Percentiles rank a stretch among this genome's conserved stretches.
Evolutionary conservation across 192 early-diverging fungal genomes (phyloP).

Genomic region (Dispira simplex): DNA sequence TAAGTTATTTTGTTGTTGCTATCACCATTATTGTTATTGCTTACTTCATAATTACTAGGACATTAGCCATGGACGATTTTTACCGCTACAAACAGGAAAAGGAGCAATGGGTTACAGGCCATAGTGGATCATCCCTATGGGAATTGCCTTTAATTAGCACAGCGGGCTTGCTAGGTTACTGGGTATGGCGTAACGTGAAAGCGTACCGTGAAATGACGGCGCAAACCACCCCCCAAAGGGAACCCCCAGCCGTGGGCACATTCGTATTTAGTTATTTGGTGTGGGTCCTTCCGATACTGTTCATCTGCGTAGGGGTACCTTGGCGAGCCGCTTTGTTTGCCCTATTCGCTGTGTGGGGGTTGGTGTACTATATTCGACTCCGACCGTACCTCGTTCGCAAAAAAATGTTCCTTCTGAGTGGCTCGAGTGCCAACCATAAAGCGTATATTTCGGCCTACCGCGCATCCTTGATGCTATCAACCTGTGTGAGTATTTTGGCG

Average conservation of each 20-base stretch:
- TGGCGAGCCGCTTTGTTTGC: conserved; percentile 16
- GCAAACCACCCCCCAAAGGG: conserved; percentile 11
- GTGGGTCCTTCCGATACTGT: conserved; percentile 15
- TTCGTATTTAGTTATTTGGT: conserved; percentile 14
- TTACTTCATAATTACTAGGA: too few relatives aligned
- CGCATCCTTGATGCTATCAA: conserved; percentile 61
- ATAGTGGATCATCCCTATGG: conserved; percentile 29
- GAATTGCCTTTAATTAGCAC: conserved; percentile 19
- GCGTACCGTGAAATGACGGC: background rate
- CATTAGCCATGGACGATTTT: conserved; percentile 7
- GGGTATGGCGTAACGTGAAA: background rate
- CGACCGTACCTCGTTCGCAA: background rate
- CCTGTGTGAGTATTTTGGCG: conserved; percentile 77
- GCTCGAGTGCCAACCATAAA: too few relatives aligned
- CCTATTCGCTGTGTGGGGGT: conserved; percentile 13
- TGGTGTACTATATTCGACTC: background rate
- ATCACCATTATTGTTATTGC: too few relatives aligned
- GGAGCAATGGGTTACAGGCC: conserved; percentile 37
- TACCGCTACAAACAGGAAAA: conserved; percentile 31
- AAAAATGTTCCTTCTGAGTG: background rate
- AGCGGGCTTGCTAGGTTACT: background rate
- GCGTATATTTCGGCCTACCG: conserved; percentile 26
- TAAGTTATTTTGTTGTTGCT: too few relatives aligned
- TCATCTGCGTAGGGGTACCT: conserved; percentile 18
- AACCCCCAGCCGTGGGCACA: conserved; percentile 11